Evolutionary conservation across 495 filamentous ascomycete species (phyloP).

Genomic region (Aspergillus wentii): DNA sequence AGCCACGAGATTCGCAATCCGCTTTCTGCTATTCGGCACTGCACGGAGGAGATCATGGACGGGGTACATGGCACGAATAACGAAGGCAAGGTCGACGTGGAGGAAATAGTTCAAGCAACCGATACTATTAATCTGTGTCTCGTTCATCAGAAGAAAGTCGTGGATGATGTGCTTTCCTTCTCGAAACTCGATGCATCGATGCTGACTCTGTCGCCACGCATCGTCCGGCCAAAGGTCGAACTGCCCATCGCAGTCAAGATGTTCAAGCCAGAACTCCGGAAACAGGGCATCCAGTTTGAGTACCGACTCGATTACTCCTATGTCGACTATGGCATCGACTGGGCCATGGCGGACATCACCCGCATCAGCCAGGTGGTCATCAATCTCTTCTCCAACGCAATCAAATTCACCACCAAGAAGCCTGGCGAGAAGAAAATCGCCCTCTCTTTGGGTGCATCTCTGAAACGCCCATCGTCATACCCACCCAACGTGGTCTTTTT

Average conservation of each 20-base stretch:
- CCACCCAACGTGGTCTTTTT: conserved; percentile 49
- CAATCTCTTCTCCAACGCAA: conserved; percentile 72
- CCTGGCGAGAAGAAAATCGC: conserved; percentile 54
- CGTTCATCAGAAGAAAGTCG: conserved; percentile 74
- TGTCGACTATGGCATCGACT: conserved; percentile 51
- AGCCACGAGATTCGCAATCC: conserved; percentile 88
- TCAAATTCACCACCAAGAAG: conserved; percentile 65
- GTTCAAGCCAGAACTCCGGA: conserved; percentile 66
- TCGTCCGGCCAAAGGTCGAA: conserved; percentile 60
- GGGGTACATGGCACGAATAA: conserved; percentile 7
- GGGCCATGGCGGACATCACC: conserved; percentile 65
- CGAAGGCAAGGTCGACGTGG: conserved; percentile 6
- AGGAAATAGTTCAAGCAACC: conserved; percentile 57
- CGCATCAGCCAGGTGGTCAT: conserved; percentile 70
- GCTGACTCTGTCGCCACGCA: conserved; percentile 62
- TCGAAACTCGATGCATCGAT: conserved; percentile 80
- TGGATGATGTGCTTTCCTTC: conserved; percentile 73
- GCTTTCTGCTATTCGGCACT: conserved; percentile 74
- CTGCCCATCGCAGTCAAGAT: conserved; percentile 65
- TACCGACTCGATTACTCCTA: conserved; percentile 57
- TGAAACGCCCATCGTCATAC: conserved; percentile 40
- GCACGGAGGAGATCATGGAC: conserved; percentile 65
- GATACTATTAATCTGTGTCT: conserved; percentile 73
- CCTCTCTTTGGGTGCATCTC: conserved; percentile 65
- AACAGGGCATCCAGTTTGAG: conserved; percentile 60